These are phyloP conservation scores for Fraxinus quadrangulata DNA, from an alignment of 257 asterid species.

Conservation along the genomic window DNA sequence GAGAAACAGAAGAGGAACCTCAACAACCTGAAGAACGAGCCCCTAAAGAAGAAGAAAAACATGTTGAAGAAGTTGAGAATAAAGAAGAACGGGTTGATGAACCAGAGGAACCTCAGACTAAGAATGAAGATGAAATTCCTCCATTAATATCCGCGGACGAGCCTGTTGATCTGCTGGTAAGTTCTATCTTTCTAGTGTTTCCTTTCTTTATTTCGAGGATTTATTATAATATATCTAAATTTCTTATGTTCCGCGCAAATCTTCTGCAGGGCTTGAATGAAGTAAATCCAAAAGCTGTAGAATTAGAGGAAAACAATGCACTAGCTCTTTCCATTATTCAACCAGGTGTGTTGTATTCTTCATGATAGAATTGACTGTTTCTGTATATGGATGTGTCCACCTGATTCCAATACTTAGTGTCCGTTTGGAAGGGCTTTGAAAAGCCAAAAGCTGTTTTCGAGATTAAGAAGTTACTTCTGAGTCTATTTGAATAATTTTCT, in stretches of 20 bases:
- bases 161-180: slow-evolving; percentile 67
- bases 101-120: slow-evolving; percentile 34
- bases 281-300: slow-evolving; percentile 48
- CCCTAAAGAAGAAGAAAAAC: slow-evolving; percentile 29
- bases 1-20: slow-evolving; percentile 46
- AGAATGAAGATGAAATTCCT: slow-evolving; percentile 36
- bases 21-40: slow-evolving; percentile 34
- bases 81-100: slow-evolving; percentile 34
- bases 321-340: slow-evolving; percentile 78
- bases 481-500: too few relatives aligned
- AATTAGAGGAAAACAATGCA: slow-evolving; percentile 68
- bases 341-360: slow-evolving; percentile 44
- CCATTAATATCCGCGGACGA: slow-evolving; percentile 41
- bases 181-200: slow-evolving; percentile 10
- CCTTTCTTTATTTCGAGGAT: neutral
- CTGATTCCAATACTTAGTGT: neutral
- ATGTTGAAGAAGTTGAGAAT: slow-evolving; percentile 34
- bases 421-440: too few relatives aligned
- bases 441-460: too few relatives aligned
- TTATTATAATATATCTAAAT: neutral
- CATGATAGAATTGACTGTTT: neutral
- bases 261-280: slow-evolving; percentile 59
- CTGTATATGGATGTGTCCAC: neutral
- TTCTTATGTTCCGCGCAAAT: neutral
- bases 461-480: too few relatives aligned